Conservation (phyloP, 1,284 basidiomycete genomes). For the Ustilago loliicola region DNA sequence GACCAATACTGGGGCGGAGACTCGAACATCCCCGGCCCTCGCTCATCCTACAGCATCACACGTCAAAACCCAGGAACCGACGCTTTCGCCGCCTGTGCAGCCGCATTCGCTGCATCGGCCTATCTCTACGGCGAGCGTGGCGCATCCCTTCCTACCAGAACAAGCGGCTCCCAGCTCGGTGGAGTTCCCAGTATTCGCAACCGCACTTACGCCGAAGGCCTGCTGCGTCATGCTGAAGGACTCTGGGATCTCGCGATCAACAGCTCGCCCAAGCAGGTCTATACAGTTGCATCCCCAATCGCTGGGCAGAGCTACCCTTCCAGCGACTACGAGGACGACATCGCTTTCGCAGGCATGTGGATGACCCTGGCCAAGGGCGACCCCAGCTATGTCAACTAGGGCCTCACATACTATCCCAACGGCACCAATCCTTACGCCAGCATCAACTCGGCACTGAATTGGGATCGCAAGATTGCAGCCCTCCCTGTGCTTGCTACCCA, state of each 20-base stretch:
- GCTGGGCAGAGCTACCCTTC: constrained; percentile 80
- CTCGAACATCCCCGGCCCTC: constrained; percentile 79
- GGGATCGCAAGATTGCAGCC: constrained; percentile 86
- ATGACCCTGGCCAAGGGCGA: constrained; percentile 80
- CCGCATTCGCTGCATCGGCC: constrained; percentile 87
- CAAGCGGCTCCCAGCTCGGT: constrained; percentile 27
- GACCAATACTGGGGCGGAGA: constrained; percentile 91
- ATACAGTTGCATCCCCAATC: constrained; percentile 78
- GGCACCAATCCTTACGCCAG: constrained; percentile 74
- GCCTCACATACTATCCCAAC: constrained; percentile 77
- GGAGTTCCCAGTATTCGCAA: constrained; percentile 73
- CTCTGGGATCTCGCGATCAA: constrained; percentile 80
- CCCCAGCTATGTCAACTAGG: constrained; percentile 77
- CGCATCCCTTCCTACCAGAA: constrained; percentile 38
- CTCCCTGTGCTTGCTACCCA: constrained; percentile 79
- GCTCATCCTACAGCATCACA: constrained; percentile 84
- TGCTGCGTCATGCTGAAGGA: constrained; percentile 80
- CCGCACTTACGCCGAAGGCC: constrained; percentile 78
- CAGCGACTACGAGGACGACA: constrained; percentile 74
- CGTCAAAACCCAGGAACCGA: constrained; percentile 85
- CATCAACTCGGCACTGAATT: constrained; percentile 81
- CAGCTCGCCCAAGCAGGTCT: constrained; percentile 71
- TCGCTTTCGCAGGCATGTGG: constrained; percentile 80
- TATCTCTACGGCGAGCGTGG: constrained; percentile 76
- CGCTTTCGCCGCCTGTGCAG: constrained; percentile 83